These are phyloP conservation scores for Leccinum truebloodii DNA, from an alignment of 768 basidiomycete species.

Conservation along the genomic window DNA sequence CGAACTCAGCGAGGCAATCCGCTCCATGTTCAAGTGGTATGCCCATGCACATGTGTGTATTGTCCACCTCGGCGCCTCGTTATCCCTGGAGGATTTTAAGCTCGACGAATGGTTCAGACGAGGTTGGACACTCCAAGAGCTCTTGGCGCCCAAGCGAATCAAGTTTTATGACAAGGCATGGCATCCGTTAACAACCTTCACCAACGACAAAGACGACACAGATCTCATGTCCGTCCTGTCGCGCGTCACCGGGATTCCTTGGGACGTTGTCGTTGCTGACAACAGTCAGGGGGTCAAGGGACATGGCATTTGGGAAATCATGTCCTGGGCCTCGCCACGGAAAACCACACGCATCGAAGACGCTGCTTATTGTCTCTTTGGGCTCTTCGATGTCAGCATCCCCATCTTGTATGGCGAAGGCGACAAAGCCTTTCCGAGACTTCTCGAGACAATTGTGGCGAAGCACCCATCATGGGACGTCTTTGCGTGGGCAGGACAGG, in stretches of 20 bases:
- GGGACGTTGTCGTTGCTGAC: constrained; percentile 16
- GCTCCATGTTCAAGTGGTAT: constrained; percentile 36
- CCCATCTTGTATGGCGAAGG: constrained; percentile 34
- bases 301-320: constrained; percentile 24
- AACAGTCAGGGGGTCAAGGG: constrained; percentile 21
- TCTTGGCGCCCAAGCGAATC: constrained; percentile 28
- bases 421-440: constrained; percentile 28
- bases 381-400: constrained; percentile 27
- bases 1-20: constrained; percentile 33
- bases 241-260: constrained; percentile 22
- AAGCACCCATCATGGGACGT: constrained; percentile 22
- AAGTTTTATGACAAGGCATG: constrained; percentile 29
- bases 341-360: constrained; percentile 33
- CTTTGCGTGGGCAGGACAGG: constrained; percentile 27
- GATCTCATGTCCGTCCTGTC: constrained; percentile 13
- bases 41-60: constrained; percentile 30
- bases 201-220: constrained; percentile 20
- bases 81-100: constrained; percentile 13
- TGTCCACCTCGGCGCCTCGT: constrained; percentile 23
- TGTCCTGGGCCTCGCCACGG: constrained; percentile 33
- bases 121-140: constrained; percentile 29
- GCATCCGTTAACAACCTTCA: constrained; percentile 14
- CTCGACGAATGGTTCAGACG: constrained; percentile 29
- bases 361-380: constrained; percentile 29
- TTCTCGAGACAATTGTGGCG: constrained; percentile 22